Base-by-base conservation (phyloP, 805 yeast genomes). In the Torulaspora maleeae region DNA sequence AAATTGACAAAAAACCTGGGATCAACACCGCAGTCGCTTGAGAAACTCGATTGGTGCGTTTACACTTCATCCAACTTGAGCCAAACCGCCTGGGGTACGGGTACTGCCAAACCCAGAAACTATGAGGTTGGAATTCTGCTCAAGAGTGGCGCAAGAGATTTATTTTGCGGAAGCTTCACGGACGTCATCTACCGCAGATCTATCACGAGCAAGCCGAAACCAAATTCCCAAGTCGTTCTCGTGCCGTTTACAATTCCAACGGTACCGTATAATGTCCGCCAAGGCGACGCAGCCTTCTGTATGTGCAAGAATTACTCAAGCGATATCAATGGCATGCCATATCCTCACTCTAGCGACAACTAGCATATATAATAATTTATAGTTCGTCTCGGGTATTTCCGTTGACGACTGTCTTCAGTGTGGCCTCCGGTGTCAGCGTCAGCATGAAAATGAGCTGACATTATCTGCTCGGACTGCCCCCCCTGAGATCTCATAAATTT, bases 61-160 rank as follows among this genome's bases (percentile, higher is more conserved):
- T 70, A 84, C 58, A 84, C 93, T 0, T 82, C 89, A 38, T 84
- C 87, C 27, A 87, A 87, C 57, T 56, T 86, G 33, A 82, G 90
- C 27, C 77, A 77, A 44, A 83, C 79, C 48, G 95, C 95, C 1
- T 87, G 95, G 95, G 95, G 95, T 0, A 65, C 59, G 4, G 66
- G 68, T 12, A 53, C 59, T 32, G 25, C 51, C 11, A 38, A 49
- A 11, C 68, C 72, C n/a, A 55, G 61, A 9, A 59, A 78, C 71
- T 80, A 69, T 60, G 86, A 81, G 56, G 72, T 73, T 1, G 86
- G 86, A 1, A 71, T 81, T 0, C 55, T 81, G 22, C 49, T 78
- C 3, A 68, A 65, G 20, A 27, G 41, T 5, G 36, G 33, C 2
- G 34, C 38, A 2, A 42, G 36, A 20, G 34, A 40, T 4, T 22